phyloP scores from a whole-genome alignment of 1,139 yeast genomes.

The Barnettozyma hawaiiensis region DNA sequence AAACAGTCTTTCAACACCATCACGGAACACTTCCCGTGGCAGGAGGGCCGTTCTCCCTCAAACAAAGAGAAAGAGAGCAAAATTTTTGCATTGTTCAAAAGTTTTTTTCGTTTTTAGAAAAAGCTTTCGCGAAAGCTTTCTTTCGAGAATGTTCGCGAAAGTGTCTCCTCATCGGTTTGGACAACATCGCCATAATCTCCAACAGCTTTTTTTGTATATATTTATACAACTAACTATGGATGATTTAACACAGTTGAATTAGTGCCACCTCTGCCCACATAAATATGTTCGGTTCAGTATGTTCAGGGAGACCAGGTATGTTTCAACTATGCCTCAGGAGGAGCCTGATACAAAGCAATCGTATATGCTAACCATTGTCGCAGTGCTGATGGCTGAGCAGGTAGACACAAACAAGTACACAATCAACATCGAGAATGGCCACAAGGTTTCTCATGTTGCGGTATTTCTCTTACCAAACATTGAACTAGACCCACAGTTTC shows the following conservation, averaged over 20 bases:
- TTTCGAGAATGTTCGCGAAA: constrained; percentile 9
- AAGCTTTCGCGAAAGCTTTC: too few relatives aligned
- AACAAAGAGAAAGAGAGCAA: too few relatives aligned
- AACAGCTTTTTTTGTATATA: too few relatives aligned
- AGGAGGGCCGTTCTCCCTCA: too few relatives aligned
- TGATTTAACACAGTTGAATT: too few relatives aligned
- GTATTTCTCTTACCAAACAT: constrained; percentile 69
- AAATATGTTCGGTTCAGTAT: constrained; percentile 49
- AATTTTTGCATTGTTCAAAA: too few relatives aligned
- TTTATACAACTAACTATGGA: too few relatives aligned
- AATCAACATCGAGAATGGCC: constrained; percentile 55
- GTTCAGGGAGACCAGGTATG: constrained; percentile 47
- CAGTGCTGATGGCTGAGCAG: constrained; percentile 48
- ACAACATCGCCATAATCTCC: too few relatives aligned
- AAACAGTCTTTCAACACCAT: constrained; percentile 1
- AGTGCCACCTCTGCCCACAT: constrained; percentile 2
- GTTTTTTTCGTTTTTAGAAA: too few relatives aligned
- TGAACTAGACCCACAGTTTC: constrained; percentile 57
- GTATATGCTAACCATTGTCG: not conserved
- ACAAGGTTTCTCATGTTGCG: constrained; percentile 65
- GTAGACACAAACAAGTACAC: constrained; percentile 61
- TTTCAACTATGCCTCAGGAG: too few relatives aligned
- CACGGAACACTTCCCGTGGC: constrained; percentile 5
- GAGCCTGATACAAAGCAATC: too few relatives aligned
- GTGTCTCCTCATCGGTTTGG: constrained; percentile 3